Base-by-base conservation (phyloP, 352 stramenopile genomes). In the Globisporangium abappressorium region DNA sequence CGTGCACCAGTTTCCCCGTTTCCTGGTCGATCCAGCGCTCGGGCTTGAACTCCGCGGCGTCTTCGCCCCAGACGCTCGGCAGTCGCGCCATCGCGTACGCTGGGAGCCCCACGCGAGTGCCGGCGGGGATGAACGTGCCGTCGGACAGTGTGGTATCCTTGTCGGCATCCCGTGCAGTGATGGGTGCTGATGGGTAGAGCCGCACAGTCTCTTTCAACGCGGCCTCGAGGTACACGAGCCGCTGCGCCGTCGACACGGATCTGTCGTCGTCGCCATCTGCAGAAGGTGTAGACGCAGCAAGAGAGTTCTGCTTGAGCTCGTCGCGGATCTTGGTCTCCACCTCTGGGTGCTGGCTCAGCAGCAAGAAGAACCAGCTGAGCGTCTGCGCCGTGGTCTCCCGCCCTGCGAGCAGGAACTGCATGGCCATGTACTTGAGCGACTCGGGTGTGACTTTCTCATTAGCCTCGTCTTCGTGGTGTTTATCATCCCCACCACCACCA, bases 151-250 rank as follows among this genome's bases (percentile, higher is more conserved):
- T 80, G 14, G 85, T 87, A n/a, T 84, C 80, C 20, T 68, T 33
- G 30, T 71, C 76, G 0, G 75, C 72, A 9, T 56, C 41, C 8
- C 69, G 66, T 2, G 69, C 71, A 54, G 82, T 78, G 63, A 88
- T 81, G 15, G 80, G 76, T 12, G 82, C 75, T 20, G 76, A 65
- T 33, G 82, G 82, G 58, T 85, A 85, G 33, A 95, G 60, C 1
- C 87, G 78, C 36, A 95, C 65, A 34, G 74, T 90, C 67, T 95
- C 87, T 7, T 70, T 81, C 30, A 93, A 63, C 2, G 76, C 70
- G 6, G 81, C 85, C 30, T 87, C 74, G 4, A 92, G 47, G 66
- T 93, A 94, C 28, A 77, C 68, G 33, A 92, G 64, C 24, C 80
- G 66, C 47, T 81, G 71, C 9, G 90, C 53, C 9, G 87, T 64